A percentile compares a stretch with the other conserved stretches of the same genome.
These are phyloP conservation scores for Paraurostyla sp. DNA, from an alignment of 73 alveolate species.

Conservation along the genomic window DNA sequence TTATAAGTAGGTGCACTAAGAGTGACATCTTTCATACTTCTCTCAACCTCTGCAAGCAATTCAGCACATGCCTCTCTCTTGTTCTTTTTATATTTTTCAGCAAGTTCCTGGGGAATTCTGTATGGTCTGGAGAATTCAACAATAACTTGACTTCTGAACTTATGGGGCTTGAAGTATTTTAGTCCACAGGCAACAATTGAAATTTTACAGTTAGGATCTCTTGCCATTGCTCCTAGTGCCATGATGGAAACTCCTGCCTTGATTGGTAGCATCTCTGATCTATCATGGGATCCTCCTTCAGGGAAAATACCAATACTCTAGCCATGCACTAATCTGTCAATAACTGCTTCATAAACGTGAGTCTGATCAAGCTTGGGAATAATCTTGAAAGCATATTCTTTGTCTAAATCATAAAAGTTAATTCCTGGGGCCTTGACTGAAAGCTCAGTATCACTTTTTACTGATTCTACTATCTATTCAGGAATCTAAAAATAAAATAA, in stretches of 20 bases:
- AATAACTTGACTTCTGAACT: constrained; percentile 93
- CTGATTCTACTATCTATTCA: constrained; percentile 59
- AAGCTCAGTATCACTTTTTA: constrained; percentile 66
- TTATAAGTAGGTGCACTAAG: constrained; percentile 92
- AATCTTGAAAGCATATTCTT: constrained; percentile 73
- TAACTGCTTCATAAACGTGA: constrained; percentile 89
- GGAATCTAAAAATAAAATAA: constrained; percentile 7
- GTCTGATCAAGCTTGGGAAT: constrained; percentile 97
- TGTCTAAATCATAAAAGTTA: constrained; percentile 35
- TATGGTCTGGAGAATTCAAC: constrained; percentile 95
- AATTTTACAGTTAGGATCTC: constrained; percentile 82
- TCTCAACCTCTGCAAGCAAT: constrained; percentile 88
- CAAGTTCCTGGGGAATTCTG: constrained; percentile 86
- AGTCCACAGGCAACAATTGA: constrained; percentile 94
- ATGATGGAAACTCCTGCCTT: constrained; percentile 97
- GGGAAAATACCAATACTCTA: constrained; percentile 97
- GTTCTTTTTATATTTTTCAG: constrained; percentile 77
- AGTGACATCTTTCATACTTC: constrained; percentile 88
- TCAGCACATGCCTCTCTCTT: constrained; percentile 89
- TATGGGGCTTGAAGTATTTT: constrained; percentile 92
- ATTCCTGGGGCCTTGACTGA: constrained; percentile 58
- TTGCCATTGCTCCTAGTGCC: constrained; percentile 97
- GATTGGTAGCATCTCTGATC: constrained; percentile 89
- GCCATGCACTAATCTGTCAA: constrained; percentile 84
- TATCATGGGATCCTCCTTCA: constrained; percentile 99